Evolutionary conservation across 257 asterid species (phyloP).

Genomic region (Nicotiana knightiana): DNA sequence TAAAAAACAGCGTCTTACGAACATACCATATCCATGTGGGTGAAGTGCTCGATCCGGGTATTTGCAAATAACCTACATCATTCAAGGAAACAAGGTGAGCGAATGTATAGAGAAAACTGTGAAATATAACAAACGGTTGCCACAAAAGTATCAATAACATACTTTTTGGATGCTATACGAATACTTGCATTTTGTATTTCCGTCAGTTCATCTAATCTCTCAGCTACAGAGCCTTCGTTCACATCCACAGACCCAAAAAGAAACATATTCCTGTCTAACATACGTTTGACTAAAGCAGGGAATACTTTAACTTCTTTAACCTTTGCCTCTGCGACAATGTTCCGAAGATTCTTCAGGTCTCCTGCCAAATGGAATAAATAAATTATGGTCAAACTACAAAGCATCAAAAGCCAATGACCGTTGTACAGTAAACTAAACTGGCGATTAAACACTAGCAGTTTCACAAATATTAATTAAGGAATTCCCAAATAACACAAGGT

Average conservation of each 20-base stretch:
- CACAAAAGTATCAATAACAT: conserved; percentile 12
- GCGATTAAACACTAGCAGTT: not conserved
- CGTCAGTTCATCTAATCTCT: conserved; percentile 61
- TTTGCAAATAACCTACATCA: conserved; percentile 52
- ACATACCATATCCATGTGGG: conserved; percentile 84
- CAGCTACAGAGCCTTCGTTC: conserved; percentile 53
- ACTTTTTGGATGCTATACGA: conserved; percentile 61
- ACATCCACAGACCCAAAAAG: conserved; percentile 70
- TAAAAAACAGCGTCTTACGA: conserved; percentile 1
- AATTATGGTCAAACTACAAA: not conserved
- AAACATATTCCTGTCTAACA: conserved; percentile 67
- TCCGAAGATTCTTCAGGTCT: conserved; percentile 55
- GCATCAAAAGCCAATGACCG: not conserved
- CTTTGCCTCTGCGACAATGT: conserved; percentile 53
- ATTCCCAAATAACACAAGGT: not conserved
- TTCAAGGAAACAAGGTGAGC: conserved; percentile 7
- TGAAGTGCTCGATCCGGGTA: conserved; percentile 56
- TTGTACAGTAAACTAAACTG: not conserved
- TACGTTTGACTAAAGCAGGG: conserved; percentile 49
- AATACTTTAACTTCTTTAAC: conserved; percentile 36
- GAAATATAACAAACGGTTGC: not conserved
- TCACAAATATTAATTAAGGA: not conserved
- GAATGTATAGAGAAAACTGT: not conserved
- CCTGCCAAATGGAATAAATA: conserved; percentile 24
- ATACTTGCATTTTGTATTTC: conserved; percentile 57